Evolutionary conservation across 257 asterid genomes (phyloP), one percentile per base, ranked within the genome.

Genomic region (Solanum virginianum): DNA sequence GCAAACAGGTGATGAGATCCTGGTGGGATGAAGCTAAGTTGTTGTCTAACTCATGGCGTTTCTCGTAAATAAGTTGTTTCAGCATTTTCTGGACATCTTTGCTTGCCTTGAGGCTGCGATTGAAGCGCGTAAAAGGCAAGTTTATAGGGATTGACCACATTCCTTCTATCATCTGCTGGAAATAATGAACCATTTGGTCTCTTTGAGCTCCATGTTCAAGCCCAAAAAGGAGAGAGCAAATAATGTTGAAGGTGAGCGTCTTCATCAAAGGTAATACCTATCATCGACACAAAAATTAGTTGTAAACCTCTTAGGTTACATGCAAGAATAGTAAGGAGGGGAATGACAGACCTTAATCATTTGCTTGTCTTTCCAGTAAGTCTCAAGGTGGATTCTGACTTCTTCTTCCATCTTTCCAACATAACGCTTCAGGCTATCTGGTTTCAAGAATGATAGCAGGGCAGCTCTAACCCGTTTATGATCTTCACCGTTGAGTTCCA

Each of bases 181-280:
- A 92, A 77, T 84, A 57, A 5, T 83, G 36, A 29, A 92, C 86
- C 14, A 90, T 53, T 47, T 66, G 83, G 74, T 92, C 97, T 82
- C 97, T 90, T 56, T 85, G 43, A 6, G 85, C 86, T 51, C 95
- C 94, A 56, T 88, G 77, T 72, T 92, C 92, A 8, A 92, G 74
- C 24, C 95, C 95, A 6, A 95, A 92, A 10, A 93, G 91, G 85
- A 92, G 92, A 77, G 94, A 88, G 89, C 97, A 93, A 79, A 93
- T 91, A 54, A 93, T 92, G 94, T 92, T 87, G 94, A 94, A 94
- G 62, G 98, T 89, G 32, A 94, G 91, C 18, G 62, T 91, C 93
- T 93, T 93, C 95, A 92, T 92, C 51, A 92, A 72, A 8, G 98
- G 97, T 84, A 93, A 55, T 65, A 92, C 97, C 97, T 93, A 82